phyloP scores from a whole-genome alignment of 2,329 filamentous ascomycete species.

The Hortaea sp. region DNA sequence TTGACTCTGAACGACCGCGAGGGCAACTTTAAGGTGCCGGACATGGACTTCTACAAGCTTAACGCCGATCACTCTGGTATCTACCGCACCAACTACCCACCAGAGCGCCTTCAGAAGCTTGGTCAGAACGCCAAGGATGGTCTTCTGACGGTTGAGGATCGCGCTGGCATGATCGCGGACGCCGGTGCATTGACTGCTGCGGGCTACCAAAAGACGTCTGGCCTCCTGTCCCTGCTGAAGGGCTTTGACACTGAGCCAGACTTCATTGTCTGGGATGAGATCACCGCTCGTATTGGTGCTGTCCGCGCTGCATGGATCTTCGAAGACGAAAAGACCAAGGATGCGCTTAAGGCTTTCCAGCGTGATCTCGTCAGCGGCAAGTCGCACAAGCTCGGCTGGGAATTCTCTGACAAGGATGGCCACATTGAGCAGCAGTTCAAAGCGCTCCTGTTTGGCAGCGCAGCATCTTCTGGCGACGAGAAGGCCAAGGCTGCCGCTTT shows the following conservation, averaged over 20 bases:
- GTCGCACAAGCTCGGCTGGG: slow-evolving; percentile 81
- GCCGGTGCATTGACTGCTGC: slow-evolving; percentile 81
- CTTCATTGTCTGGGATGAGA: slow-evolving; percentile 92
- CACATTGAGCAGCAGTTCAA: slow-evolving; percentile 95
- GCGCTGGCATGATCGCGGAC: slow-evolving; percentile 83
- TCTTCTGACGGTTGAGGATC: slow-evolving; percentile 75
- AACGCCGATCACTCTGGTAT: slow-evolving; percentile 91
- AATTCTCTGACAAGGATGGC: slow-evolving; percentile 72
- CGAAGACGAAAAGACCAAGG: slow-evolving; percentile 61
- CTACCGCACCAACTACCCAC: slow-evolving; percentile 80
- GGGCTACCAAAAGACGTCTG: slow-evolving; percentile 88
- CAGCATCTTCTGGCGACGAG: slow-evolving; percentile 72
- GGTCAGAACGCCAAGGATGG: slow-evolving; percentile 75
- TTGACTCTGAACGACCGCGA: slow-evolving; percentile 65
- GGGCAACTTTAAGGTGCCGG: slow-evolving; percentile 63
- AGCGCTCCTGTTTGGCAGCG: slow-evolving; percentile 74
- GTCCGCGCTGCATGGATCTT: slow-evolving; percentile 82
- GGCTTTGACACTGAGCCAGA: slow-evolving; percentile 72
- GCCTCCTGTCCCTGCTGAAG: slow-evolving; percentile 73
- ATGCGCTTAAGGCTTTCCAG: slow-evolving; percentile 76
- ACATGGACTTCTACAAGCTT: slow-evolving; percentile 87
- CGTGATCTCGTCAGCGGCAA: slow-evolving; percentile 65
- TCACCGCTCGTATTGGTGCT: slow-evolving; percentile 66
- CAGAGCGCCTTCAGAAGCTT: slow-evolving; percentile 75
- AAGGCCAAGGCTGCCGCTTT: slow-evolving; percentile 68